Evolutionary conservation across 495 filamentous ascomycete species (phyloP), one percentile per base, ranked within the genome.

Genomic region (Penicillium paradoxum): DNA sequence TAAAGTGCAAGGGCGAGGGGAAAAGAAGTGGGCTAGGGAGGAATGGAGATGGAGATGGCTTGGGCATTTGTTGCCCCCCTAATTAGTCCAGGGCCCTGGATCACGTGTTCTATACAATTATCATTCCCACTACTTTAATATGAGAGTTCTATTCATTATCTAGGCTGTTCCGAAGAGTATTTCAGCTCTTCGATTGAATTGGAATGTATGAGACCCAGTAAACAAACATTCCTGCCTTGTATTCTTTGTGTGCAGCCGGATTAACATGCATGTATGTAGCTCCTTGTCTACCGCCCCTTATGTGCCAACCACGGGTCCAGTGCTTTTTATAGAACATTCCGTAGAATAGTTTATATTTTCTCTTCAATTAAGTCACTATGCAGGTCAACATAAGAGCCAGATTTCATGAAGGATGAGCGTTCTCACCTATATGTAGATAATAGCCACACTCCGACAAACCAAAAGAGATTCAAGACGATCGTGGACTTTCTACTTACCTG

Each of bases 1-100:
- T 40, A 37, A 38, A 36, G 38, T 36, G 55, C 37, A 22, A 45
- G 34, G 41, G 42, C 36, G 43, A 40, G 44, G 44, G 50, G 45
- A 48, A 58, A 48, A 38, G 53, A 59, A 54, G 50, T 59, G 55
- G 62, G 56, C 49, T 60, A 54, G 51, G 51, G 51, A 51, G 60
- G 49, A 59, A 59, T 54, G 59, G 44, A 55, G 54, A 60, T 63
- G 60, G 56, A 58, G 56, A 57, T 53, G 50, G 48, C 46, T 54
- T 36, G 49, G 49, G 49, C 57, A 59, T 53, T 58, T 56, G 51
- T 54, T 59, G 47, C 52, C 49, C 56, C 50, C 37, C 44, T 37
- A 49, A 49, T 44, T 51, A 49, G 40, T 33, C 5, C 10, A 2
- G 25, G 39, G 29, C 39, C 49, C 53, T 46, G 30, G 33, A 51